Evolutionary conservation across 768 basidiomycete genomes (phyloP).

Genomic region (Clitopilus hobsonii): DNA sequence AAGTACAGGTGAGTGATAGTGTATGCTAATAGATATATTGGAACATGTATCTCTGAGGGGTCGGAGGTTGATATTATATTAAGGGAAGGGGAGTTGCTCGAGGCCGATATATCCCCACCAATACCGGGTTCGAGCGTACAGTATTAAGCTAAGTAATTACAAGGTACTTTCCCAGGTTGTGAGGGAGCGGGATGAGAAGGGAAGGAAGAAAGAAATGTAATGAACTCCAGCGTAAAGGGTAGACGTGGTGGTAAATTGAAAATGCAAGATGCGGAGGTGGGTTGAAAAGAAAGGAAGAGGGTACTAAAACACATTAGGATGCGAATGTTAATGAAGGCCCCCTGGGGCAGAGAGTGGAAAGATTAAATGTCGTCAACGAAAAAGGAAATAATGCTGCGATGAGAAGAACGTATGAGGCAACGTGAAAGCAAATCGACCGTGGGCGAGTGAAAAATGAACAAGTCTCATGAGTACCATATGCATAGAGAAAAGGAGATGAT

Average conservation of each 20-base stretch:
- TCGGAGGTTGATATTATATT: background rate
- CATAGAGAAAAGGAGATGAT: slow-evolving; percentile 14
- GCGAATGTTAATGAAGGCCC: slow-evolving; percentile 16
- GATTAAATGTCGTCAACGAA: slow-evolving; percentile 7
- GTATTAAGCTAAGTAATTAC: background rate
- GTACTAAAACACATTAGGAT: slow-evolving; percentile 19
- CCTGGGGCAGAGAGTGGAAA: slow-evolving; percentile 21
- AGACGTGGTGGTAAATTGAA: slow-evolving; percentile 11
- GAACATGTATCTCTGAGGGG: background rate
- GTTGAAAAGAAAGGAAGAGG: slow-evolving; percentile 18
- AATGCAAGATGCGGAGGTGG: slow-evolving; percentile 2
- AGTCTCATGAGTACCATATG: slow-evolving; percentile 8
- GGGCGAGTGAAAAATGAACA: background rate
- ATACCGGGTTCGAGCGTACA: background rate
- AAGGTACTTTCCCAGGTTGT: background rate
- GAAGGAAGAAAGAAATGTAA: slow-evolving; percentile 10
- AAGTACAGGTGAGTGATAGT: background rate
- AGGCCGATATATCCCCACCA: background rate
- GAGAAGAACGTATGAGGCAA: background rate
- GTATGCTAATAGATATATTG: slow-evolving; percentile 1
- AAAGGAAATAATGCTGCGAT: slow-evolving; percentile 8
- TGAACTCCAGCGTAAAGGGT: slow-evolving; percentile 5
- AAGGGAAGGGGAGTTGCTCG: background rate
- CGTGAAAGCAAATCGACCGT: background rate
- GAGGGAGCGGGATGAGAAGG: slow-evolving; percentile 13